These are phyloP conservation scores for Umbelopsis sp. DNA, from an alignment of 192 early-diverging fungal species.

Conservation along the genomic window DNA sequence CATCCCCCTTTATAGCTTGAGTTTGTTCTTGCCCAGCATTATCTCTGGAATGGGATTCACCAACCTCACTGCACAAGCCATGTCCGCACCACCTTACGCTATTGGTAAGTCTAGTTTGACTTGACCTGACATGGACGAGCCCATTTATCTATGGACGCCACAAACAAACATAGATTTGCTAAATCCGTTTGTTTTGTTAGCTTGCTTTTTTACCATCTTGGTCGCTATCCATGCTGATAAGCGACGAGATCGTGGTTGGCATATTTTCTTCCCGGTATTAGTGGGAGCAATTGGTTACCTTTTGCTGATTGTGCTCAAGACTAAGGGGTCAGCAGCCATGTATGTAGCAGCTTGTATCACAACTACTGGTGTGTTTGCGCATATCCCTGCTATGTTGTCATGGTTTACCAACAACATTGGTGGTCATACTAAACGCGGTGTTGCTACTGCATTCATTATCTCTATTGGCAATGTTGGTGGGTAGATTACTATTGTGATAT, in stretches of 20 bases:
- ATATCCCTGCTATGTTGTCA: slow-evolving; percentile 61
- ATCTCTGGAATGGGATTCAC: slow-evolving; percentile 68
- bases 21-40: slow-evolving; percentile 73
- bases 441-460: slow-evolving; percentile 66
- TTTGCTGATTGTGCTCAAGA: slow-evolving; percentile 41
- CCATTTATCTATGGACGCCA: no score
- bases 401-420: slow-evolving; percentile 71
- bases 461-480: slow-evolving; percentile 68
- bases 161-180: not conserved
- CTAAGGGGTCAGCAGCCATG: slow-evolving; percentile 29
- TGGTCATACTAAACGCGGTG: slow-evolving; percentile 71
- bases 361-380: slow-evolving; percentile 47
- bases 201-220: slow-evolving; percentile 29
- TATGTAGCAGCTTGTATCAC: slow-evolving; percentile 48
- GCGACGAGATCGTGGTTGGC: slow-evolving; percentile 46
- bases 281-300: slow-evolving; percentile 52
- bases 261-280: slow-evolving; percentile 39
- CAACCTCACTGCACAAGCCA: slow-evolving; percentile 44
- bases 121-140: no score
- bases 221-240: slow-evolving; percentile 42
- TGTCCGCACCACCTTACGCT: slow-evolving; percentile 54
- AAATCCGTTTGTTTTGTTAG: slow-evolving; percentile 13
- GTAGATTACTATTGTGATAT: not conserved
- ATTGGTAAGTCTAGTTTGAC: slow-evolving; percentile 33
- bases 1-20: slow-evolving; percentile 65